Conservation (phyloP, 495 filamentous ascomycete genomes). For the Sordaria brevicollis region DNA sequence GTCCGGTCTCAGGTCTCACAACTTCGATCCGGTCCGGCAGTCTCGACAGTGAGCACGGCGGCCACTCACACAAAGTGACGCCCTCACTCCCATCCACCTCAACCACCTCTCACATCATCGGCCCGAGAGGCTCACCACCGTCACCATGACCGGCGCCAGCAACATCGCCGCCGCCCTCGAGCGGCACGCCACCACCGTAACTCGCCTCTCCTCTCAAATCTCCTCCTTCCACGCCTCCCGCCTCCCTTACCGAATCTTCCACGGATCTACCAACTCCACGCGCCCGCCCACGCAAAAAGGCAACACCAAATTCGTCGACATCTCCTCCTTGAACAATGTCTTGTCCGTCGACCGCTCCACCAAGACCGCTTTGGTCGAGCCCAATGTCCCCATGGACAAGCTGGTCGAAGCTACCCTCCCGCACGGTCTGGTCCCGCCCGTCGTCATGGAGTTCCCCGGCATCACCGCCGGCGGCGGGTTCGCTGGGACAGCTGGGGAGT, state of each 20-base stretch:
- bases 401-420: slow-evolving; percentile 42
- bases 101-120: not conserved
- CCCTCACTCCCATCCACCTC: too few relatives aligned
- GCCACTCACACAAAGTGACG: too few relatives aligned
- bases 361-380: slow-evolving; percentile 45
- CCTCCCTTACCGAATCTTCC: slow-evolving; percentile 58
- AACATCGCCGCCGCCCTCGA: slow-evolving; percentile 46
- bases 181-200: slow-evolving; percentile 20
- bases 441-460: slow-evolving; percentile 54
- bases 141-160: slow-evolving; percentile 14
- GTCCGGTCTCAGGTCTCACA: not conserved
- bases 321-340: slow-evolving; percentile 25
- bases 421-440: slow-evolving; percentile 44
- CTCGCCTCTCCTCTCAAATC: not conserved
- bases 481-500: slow-evolving; percentile 52
- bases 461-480: slow-evolving; percentile 57
- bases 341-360: slow-evolving; percentile 27
- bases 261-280: slow-evolving; percentile 71
- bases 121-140: not conserved
- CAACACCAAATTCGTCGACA: slow-evolving; percentile 27
- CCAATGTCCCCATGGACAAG: slow-evolving; percentile 56
- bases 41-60: too few relatives aligned
- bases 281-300: slow-evolving; percentile 39
- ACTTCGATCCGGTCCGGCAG: not conserved
- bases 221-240: not conserved